Base-by-base conservation (phyloP, 768 basidiomycete genomes). In the Mycena sanguinolenta region DNA sequence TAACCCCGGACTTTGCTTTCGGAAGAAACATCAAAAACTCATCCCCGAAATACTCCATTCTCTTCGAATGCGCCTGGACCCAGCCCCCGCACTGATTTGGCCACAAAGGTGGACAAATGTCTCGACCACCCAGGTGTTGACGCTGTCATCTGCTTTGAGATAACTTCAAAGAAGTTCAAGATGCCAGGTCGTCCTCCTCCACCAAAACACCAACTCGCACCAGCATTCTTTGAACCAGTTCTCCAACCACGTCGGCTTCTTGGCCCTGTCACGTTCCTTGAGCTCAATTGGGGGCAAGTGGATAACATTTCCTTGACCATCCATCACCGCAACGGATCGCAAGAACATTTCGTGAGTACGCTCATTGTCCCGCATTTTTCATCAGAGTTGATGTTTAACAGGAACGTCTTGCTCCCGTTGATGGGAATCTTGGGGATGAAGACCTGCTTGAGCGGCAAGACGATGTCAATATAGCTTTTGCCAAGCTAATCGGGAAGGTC, bases 1-100 rank as follows among this genome's bases (percentile, higher is more conserved):
- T 58, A 36, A 58, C 57, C 36, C 58, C n/a, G n/a, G 58, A 59
- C 27, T 59, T 59, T 30, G 58, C 27, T 25, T 59, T 59, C 27
- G 58, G 58, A 23, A n/a, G 28, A 32, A 58, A 39, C 6, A 8
- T 36, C 36, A 17, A 42, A 39, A 27, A 39, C 38, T 42, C 57
- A 58, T 58, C 34, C 38, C 36, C 36, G n/a, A 38, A 58, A 42
- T 58, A 58, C 10, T 58, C 36, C 23, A 58, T 39, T 58, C 34
- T 58, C 57, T 58, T 58, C 57, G 57, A 58, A 39, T 58, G 57
- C 25, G 36, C 57, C 57, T 58, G 36, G 57, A 27, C 36, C 9
- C 57, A 58, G 13, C 36, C 57, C 7, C 34, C n/a, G n/a, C 34
- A 58, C 34, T 10, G 25, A 39, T 42, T 27, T 58, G 57, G 7